These are phyloP conservation scores for Sporothrix brunneoviolacea DNA, from an alignment of 2,329 filamentous ascomycete genomes.

Conservation along the genomic window DNA sequence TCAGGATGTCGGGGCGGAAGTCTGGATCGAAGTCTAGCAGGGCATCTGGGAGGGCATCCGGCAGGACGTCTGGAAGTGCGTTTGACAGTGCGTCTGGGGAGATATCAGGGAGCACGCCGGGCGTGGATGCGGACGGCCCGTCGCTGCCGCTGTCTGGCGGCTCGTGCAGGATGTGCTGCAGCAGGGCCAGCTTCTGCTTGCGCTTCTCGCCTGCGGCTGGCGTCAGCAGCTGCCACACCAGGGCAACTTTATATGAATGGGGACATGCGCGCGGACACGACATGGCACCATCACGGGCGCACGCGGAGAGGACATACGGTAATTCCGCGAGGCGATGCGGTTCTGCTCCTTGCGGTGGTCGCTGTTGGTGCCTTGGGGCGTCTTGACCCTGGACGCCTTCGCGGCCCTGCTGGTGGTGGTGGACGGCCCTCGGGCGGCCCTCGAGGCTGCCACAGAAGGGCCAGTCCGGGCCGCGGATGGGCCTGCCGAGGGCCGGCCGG, in stretches of 20 bases:
- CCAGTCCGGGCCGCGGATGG: too few species aligned
- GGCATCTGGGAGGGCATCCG: too few species aligned
- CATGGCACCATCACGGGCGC: too few species aligned
- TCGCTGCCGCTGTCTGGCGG: background rate
- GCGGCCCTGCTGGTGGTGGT: background rate
- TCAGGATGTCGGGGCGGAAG: background rate
- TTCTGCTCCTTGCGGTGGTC: conserved; percentile 23
- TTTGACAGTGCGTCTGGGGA: too few species aligned
- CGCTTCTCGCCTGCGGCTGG: conserved; percentile 34
- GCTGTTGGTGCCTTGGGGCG: conserved; percentile 17
- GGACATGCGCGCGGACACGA: background rate
- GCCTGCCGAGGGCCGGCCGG: too few species aligned
- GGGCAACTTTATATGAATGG: background rate
- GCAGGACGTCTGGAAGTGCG: too few species aligned
- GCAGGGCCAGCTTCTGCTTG: conserved; percentile 36
- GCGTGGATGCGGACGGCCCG: too few species aligned
- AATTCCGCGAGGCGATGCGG: conserved; percentile 22
- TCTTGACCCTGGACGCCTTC: conserved; percentile 5
- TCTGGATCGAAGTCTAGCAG: background rate
- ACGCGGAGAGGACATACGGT: conserved; percentile 16
- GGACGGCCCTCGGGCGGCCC: background rate
- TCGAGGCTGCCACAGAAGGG: too few species aligned
- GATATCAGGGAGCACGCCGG: too few species aligned
- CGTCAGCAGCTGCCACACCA: conserved; percentile 14
- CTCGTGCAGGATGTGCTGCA: conserved; percentile 32